phyloP scores from a whole-genome alignment of 169 alveolate genomes.

The Cryptosporidium muris region DNA sequence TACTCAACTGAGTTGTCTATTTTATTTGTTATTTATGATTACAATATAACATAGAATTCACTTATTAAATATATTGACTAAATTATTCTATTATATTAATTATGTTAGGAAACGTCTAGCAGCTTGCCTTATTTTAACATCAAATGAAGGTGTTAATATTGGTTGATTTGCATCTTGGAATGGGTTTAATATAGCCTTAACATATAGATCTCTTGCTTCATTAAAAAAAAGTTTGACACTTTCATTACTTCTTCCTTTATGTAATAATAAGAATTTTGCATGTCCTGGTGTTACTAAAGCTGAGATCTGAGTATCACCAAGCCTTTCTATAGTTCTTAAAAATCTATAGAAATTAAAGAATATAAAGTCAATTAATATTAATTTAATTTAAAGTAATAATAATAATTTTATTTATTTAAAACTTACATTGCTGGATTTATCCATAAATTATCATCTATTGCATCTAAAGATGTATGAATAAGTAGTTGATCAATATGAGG shows the following conservation, averaged over 20 bases:
- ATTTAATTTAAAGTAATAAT: not conserved
- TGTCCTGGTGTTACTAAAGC: slow-evolving; percentile 70
- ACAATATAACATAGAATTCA: no score
- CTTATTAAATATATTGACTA: no score
- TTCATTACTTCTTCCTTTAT: slow-evolving; percentile 62
- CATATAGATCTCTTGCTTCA: slow-evolving; percentile 63
- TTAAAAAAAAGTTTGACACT: slow-evolving; percentile 49
- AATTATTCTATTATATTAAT: not conserved
- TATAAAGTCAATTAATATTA: not conserved
- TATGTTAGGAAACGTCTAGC: slow-evolving; percentile 49
- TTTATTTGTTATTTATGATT: no score
- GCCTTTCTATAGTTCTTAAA: slow-evolving; percentile 51
- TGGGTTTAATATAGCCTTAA: slow-evolving; percentile 48
- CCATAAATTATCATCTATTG: slow-evolving; percentile 62
- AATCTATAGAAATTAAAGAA: slow-evolving; percentile 7
- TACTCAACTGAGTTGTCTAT: no score
- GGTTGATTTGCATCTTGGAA: slow-evolving; percentile 70
- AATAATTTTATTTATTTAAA: not conserved
- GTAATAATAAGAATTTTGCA: slow-evolving; percentile 45
- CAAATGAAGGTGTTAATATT: slow-evolving; percentile 58
- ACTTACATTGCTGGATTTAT: slow-evolving; percentile 67
- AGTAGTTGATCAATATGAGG: slow-evolving; percentile 52
- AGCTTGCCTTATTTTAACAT: slow-evolving; percentile 68
- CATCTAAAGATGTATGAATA: slow-evolving; percentile 61
- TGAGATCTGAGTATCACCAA: slow-evolving; percentile 62